Percentiles rank a stretch among this genome's conserved stretches.
phyloP scores from a whole-genome alignment of 768 basidiomycete species.

The Termitomyces sp. region DNA sequence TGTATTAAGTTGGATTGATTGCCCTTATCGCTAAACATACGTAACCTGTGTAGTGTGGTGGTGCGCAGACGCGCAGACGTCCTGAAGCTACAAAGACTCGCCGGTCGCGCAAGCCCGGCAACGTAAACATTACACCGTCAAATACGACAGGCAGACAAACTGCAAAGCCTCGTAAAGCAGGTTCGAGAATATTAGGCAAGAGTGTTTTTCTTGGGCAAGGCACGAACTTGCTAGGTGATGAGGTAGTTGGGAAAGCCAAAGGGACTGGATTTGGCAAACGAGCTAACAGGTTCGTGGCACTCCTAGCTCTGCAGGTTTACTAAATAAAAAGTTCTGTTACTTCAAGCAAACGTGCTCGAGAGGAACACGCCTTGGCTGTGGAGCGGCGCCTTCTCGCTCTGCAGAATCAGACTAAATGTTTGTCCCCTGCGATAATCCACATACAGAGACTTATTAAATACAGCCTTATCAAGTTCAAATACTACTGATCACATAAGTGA shows the following conservation, averaged over 20 bases:
- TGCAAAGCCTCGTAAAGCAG: constrained; percentile 65
- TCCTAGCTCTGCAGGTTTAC: not conserved
- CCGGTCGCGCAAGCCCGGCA: constrained; percentile 20
- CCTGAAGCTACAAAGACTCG: constrained; percentile 45
- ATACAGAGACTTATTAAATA: not conserved
- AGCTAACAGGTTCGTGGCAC: constrained; percentile 49
- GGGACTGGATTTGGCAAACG: constrained; percentile 70
- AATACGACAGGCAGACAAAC: constrained; percentile 57
- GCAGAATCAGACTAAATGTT: constrained; percentile 26
- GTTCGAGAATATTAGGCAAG: constrained; percentile 59
- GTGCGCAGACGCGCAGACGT: constrained; percentile 61
- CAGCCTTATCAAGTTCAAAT: not conserved
- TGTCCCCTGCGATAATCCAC: not conserved
- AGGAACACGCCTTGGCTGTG: constrained; percentile 72
- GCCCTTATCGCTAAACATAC: not conserved
- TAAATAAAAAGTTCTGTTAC: not conserved
- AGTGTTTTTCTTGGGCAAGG: constrained; percentile 59
- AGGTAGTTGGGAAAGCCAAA: constrained; percentile 23
- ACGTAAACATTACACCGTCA: constrained; percentile 41
- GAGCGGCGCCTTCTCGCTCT: constrained; percentile 53
- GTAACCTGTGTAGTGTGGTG: constrained; percentile 57
- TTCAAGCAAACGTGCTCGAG: constrained; percentile 69
- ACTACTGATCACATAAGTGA: constrained; percentile 7
- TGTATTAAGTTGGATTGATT: constrained; percentile 6
- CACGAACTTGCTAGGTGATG: constrained; percentile 39